A percentile compares a stretch with the other conserved stretches of the same genome.
Evolutionary conservation across 2,329 filamentous ascomycete species (phyloP).

Genomic region (Colletotrichum eremochloae): DNA sequence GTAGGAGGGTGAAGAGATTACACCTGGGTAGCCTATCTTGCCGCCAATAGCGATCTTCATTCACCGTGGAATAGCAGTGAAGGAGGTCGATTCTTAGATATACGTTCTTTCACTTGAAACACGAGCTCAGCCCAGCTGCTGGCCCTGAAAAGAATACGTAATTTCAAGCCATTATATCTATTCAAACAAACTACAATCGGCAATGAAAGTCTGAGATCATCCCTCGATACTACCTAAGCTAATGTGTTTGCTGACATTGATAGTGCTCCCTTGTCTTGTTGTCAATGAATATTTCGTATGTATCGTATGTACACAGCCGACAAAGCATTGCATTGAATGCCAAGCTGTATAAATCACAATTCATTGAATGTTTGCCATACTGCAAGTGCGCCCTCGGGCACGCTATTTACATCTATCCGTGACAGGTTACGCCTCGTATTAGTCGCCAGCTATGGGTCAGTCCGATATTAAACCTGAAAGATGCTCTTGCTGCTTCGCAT

Average conservation of each 20-base stretch:
- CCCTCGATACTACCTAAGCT: no score
- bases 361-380: not conserved
- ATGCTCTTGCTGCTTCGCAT: no score
- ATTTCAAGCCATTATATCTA: not conserved
- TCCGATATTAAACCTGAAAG: not conserved
- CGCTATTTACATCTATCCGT: not conserved
- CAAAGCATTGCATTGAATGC: not conserved
- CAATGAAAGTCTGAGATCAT: no score
- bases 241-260: not conserved
- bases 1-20: no score
- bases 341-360: not conserved
- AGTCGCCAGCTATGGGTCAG: not conserved
- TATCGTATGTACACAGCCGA: not conserved
- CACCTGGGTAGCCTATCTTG: no score
- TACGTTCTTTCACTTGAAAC: not conserved
- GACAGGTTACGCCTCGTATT: no score
- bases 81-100: not conserved
- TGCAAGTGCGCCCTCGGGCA: not conserved
- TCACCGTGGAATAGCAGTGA: not conserved
- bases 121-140: not conserved
- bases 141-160: no score
- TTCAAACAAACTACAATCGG: not conserved
- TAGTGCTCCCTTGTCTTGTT: not conserved
- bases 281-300: not conserved
- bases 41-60: not conserved